Base-by-base conservation (phyloP, 1,284 basidiomycete species). In the Fomitopsis palustris region DNA sequence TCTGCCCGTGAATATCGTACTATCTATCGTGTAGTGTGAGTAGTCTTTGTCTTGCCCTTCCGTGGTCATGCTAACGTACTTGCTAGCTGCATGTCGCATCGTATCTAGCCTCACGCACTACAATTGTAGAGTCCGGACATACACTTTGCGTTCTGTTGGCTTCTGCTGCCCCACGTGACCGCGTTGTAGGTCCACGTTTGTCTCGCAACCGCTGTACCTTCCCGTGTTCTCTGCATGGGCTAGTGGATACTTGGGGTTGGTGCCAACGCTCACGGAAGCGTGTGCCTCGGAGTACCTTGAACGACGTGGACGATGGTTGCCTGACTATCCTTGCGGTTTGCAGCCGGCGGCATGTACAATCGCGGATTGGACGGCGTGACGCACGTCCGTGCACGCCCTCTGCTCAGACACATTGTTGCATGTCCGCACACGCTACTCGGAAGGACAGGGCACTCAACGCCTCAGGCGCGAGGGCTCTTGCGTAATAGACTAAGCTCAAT, bases 11-110 rank as follows among this genome's bases (percentile, higher is more conserved):
- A n/a, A 31, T 21, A 19, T 31, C 23, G 29, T 37, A 33, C 49
- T 52, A 52, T 35, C 29, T 52, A 52, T 52, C 31, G 21, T 35
- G 49, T 52, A 52, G 35, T 52, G 49, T 52, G 49, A 35, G 49
- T 35, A 21, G 41, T 31, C n/a, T n/a, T 52, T 21, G 4, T 29
- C 4, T 9, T 47, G 45, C 25, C 7, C 19, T 5, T 47, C 7
- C 25, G 4, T n/a, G 25, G 6, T 29, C 25, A 4, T 17, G 42
- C 45, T 47, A 16, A 47, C 16, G 3, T 27, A 17, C n/a, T 21
- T 16, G 14, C 6, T 23, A 47, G 45, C 21, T 47, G 45, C 45
- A 47, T 47, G 45, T 47, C 45, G 45, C 27, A 25, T 47, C 45
- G 45, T 25, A 47, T 47, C 45, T 47, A 47, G 45, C 45, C 27